phyloP scores from a whole-genome alignment of 139 green algal species.

The Picochlorum sp. region DNA sequence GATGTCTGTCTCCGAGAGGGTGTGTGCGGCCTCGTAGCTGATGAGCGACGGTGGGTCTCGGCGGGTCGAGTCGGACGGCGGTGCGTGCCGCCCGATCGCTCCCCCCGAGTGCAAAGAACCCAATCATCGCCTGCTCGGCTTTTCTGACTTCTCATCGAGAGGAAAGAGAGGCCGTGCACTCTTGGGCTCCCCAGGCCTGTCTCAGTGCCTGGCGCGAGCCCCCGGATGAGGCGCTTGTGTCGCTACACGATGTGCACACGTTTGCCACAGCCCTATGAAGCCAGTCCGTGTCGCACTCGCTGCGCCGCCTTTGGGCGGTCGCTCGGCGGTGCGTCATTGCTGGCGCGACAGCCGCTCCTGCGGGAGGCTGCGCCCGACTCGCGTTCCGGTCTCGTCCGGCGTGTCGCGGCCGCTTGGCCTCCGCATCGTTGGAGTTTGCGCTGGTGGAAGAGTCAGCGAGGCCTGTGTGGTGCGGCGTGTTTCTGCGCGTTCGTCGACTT shows the following conservation, averaged over 20 bases:
- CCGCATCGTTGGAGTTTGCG: not conserved
- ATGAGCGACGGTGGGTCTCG: too few relatives aligned
- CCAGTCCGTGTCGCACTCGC: not conserved
- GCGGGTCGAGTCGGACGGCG: too few relatives aligned
- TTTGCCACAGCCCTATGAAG: not conserved
- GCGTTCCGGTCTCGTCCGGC: not conserved
- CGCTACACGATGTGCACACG: slow-evolving; percentile 1
- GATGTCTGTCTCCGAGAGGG: too few relatives aligned
- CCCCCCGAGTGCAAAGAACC: too few relatives aligned
- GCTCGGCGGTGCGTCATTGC: not conserved
- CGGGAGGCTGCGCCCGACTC: not conserved
- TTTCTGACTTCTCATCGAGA: too few relatives aligned
- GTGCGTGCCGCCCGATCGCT: too few relatives aligned
- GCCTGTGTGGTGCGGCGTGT: slow-evolving; percentile 1
- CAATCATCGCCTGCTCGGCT: too few relatives aligned
- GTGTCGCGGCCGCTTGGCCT: not conserved
- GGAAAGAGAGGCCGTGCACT: too few relatives aligned
- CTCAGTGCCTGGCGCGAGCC: not conserved
- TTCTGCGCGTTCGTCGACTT: not conserved
- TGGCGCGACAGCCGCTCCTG: slow-evolving; percentile 1
- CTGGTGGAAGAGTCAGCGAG: not conserved
- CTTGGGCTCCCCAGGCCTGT: too few relatives aligned
- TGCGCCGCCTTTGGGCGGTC: not conserved
- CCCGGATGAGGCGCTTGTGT: not conserved
- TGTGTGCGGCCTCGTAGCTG: too few relatives aligned